Base-by-base conservation (phyloP, 495 filamentous ascomycete species). In the Annulohypoxylon stygium region DNA sequence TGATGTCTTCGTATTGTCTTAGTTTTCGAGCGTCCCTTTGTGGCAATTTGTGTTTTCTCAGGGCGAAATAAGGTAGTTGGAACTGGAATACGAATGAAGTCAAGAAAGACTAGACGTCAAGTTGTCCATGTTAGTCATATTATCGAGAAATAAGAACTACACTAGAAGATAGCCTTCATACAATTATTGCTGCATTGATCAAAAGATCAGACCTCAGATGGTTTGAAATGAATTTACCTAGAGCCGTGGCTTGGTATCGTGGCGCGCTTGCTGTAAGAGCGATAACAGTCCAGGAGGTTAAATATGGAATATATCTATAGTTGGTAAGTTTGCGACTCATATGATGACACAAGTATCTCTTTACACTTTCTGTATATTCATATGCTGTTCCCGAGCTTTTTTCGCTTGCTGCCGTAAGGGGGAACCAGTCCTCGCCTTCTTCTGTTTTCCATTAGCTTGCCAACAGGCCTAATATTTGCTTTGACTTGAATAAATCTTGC, bases 181-280 rank as follows among this genome's bases (percentile, higher is more conserved):
- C 67, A 9, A 8, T 2, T 1, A 61, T 57, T n/a, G n/a, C 57
- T 14, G 59, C 37, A 10, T 50, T 62, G 0, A 69, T 55, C 0
- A 48, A 20, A 2, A 59, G 37, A 26, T 63, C 67, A 30, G 62
- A 69, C 16, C 55, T n/a, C 8, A 69, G 2, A 18, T 69, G 59
- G 25, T 69, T 57, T 25, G 36, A 62, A 20, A 69, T 55, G 20
- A 61, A 69, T 39, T 63, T 50, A 7, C 47, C 48, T 5, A 69
- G 14, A 23, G 55, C 23, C 6, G n/a, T n/a, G 25, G 39, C 67
- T 47, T 55, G 65, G 16, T 61, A 20, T 12, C 26, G n/a, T 33
- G 65, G 45, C 5, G 55, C 33, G n/a, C 33, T 67, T 12, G 54
- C 54, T 11, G 55, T 45, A 33, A 67, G 65, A 18, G 65, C 65